Percentiles rank a stretch among this genome's conserved stretches.
Evolutionary conservation across 495 filamentous ascomycete species (phyloP).

Genomic region (Talaromyces trachyspermus): DNA sequence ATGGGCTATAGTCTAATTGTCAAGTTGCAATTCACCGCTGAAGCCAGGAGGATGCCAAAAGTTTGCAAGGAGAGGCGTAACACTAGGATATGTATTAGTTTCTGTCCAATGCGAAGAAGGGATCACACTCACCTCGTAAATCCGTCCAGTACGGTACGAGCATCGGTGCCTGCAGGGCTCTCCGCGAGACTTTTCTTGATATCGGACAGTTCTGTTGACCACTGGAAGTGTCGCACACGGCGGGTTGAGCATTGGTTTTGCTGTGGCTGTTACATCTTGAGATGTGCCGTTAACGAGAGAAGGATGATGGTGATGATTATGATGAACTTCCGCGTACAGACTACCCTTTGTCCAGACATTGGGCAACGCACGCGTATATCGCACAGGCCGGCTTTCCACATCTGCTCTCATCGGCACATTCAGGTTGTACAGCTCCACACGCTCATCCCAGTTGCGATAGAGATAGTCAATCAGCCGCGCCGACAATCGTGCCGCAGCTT

Average conservation of each 20-base stretch:
- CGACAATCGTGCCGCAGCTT: constrained; percentile 57
- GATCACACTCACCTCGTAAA: constrained; percentile 30
- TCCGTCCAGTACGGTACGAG: constrained; percentile 82
- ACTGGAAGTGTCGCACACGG: constrained; percentile 31
- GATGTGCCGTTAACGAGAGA: too few species aligned
- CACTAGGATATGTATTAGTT: constrained; percentile 49
- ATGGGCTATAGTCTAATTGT: constrained; percentile 8
- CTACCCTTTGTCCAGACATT: constrained; percentile 79
- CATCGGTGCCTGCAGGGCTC: constrained; percentile 75
- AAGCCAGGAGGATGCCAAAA: constrained; percentile 74
- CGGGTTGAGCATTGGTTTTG: too few species aligned
- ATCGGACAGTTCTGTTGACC: constrained; percentile 37
- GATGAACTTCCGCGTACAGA: constrained; percentile 61
- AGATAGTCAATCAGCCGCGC: constrained; percentile 71
- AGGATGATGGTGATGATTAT: not conserved
- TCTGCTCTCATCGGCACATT: constrained; percentile 70
- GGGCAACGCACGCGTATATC: constrained; percentile 74
- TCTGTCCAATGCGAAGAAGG: constrained; percentile 7
- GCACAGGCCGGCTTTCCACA: constrained; percentile 53
- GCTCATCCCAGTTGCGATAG: constrained; percentile 60
- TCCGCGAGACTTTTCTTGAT: constrained; percentile 40
- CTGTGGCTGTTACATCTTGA: too few species aligned
- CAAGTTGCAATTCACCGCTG: constrained; percentile 63
- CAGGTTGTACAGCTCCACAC: constrained; percentile 76
- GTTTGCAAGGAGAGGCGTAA: constrained; percentile 86